A percentile compares a stretch with the other conserved stretches of the same genome.
Evolutionary conservation across 768 basidiomycete species (phyloP).

Genomic region (Pisolithus sp.): DNA sequence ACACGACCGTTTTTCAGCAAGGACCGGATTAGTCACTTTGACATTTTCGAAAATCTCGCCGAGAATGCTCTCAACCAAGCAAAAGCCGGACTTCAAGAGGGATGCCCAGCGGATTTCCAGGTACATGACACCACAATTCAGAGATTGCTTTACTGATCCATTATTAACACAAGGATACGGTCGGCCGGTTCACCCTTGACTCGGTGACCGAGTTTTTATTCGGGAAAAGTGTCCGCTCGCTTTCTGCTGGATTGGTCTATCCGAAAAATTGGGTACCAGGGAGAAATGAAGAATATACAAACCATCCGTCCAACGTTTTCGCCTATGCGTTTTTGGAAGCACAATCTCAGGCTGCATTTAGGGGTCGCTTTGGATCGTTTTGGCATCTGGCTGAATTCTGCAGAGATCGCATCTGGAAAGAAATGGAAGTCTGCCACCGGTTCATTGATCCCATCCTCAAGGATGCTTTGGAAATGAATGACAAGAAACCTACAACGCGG

Average conservation of each 20-base stretch:
- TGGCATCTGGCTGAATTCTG: conserved; percentile 54
- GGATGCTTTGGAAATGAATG: conserved; percentile 39
- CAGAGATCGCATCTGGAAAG: conserved; percentile 38
- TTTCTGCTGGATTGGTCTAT: conserved; percentile 43
- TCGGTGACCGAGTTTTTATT: conserved; percentile 56
- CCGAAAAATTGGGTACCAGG: conserved; percentile 25
- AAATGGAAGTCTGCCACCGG: conserved; percentile 41
- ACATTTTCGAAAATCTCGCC: conserved; percentile 47
- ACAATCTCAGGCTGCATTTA: conserved; percentile 35
- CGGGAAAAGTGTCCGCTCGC: conserved; percentile 39
- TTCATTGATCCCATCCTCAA: conserved; percentile 50
- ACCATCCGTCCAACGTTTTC: conserved; percentile 37
- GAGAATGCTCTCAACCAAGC: conserved; percentile 40
- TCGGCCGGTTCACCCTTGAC: conserved; percentile 53
- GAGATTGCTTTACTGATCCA: not conserved
- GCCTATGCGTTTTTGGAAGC: conserved; percentile 44
- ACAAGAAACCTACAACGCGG: conserved; percentile 13
- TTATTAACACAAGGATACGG: conserved; percentile 36
- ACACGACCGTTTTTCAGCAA: conserved; percentile 56
- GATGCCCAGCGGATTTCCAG: conserved; percentile 53
- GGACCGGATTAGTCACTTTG: conserved; percentile 48
- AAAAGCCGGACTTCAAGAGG: conserved; percentile 36
- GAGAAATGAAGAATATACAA: conserved; percentile 5
- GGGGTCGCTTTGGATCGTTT: conserved; percentile 34
- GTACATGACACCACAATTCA: conserved; percentile 18